These are phyloP conservation scores for Lineolata rhizophorae DNA, from an alignment of 495 filamentous ascomycete genomes.

Conservation along the genomic window DNA sequence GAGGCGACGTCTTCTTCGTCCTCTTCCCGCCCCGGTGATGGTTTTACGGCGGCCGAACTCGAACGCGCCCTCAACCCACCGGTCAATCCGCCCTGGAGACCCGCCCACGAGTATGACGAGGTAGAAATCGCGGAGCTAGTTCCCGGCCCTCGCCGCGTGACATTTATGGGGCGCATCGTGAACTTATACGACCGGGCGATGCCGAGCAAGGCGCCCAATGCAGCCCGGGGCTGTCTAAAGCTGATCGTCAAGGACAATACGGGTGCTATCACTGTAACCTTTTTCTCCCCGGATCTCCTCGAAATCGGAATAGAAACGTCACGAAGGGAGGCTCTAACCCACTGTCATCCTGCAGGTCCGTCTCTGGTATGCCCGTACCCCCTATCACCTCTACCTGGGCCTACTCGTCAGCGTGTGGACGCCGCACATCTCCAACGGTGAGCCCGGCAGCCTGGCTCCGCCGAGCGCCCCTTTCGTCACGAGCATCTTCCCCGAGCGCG, in stretches of 20 bases:
- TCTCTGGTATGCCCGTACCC: slow-evolving; percentile 16
- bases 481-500: slow-evolving; percentile 29
- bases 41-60: slow-evolving; percentile 27
- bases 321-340: too few species aligned
- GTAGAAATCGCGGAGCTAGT: slow-evolving; percentile 26
- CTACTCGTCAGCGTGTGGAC: slow-evolving; percentile 19
- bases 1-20: too few species aligned
- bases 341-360: too few species aligned
- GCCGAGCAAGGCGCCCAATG: slow-evolving; percentile 17
- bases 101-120: slow-evolving; percentile 28
- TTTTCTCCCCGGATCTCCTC: neutral
- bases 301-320: too few species aligned
- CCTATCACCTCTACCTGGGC: slow-evolving; percentile 15
- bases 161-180: slow-evolving; percentile 34
- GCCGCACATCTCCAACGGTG: slow-evolving; percentile 15
- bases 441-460: slow-evolving; percentile 13
- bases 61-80: slow-evolving; percentile 27
- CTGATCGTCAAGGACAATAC: slow-evolving; percentile 35
- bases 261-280: slow-evolving; percentile 29
- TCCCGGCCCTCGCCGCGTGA: slow-evolving; percentile 27
- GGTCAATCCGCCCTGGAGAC: slow-evolving; percentile 27
- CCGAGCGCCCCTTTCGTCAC: slow-evolving; percentile 18
- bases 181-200: slow-evolving; percentile 25
- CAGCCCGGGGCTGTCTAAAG: slow-evolving; percentile 28
- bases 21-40: slow-evolving; percentile 20